Percentiles rank a stretch among this genome's conserved stretches.
These are phyloP conservation scores for Pythium biforme DNA, from an alignment of 352 stramenopile genomes.

Conservation along the genomic window DNA sequence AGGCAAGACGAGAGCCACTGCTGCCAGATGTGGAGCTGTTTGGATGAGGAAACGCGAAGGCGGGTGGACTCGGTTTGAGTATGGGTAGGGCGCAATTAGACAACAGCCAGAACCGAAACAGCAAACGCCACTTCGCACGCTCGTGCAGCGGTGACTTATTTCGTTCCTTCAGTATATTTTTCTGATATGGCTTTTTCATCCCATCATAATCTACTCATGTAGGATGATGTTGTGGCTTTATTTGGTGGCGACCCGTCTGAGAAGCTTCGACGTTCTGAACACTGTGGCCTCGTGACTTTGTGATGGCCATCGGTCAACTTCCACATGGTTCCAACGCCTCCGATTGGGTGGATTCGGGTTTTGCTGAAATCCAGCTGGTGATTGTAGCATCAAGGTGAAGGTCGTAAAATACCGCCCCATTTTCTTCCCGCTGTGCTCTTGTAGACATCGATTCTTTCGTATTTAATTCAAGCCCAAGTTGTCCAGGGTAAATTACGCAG, in stretches of 20 bases:
- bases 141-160: neutral
- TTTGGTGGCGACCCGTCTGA: conserved; percentile 14
- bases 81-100: conserved; percentile 18
- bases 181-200: neutral
- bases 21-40: conserved; percentile 2
- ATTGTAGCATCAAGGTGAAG: neutral
- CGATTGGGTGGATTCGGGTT: conserved; percentile 3
- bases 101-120: conserved; percentile 12
- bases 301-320: neutral
- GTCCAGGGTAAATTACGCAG: conserved; percentile 7
- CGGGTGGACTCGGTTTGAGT: neutral
- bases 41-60: conserved; percentile 12
- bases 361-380: conserved; percentile 4
- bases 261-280: conserved; percentile 15
- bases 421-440: neutral
- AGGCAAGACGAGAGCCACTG: conserved; percentile 12
- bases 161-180: neutral
- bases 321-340: neutral
- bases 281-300: conserved; percentile 7
- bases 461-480: conserved; percentile 7
- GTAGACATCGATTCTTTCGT: neutral
- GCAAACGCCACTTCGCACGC: conserved; percentile 14
- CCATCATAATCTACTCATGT: neutral
- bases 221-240: conserved; percentile 1
- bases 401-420: neutral